Percentiles rank a stretch among this genome's conserved stretches.
Evolutionary conservation across 2,329 filamentous ascomycete species (phyloP).

Genomic region (Zopfia rhizophila): DNA sequence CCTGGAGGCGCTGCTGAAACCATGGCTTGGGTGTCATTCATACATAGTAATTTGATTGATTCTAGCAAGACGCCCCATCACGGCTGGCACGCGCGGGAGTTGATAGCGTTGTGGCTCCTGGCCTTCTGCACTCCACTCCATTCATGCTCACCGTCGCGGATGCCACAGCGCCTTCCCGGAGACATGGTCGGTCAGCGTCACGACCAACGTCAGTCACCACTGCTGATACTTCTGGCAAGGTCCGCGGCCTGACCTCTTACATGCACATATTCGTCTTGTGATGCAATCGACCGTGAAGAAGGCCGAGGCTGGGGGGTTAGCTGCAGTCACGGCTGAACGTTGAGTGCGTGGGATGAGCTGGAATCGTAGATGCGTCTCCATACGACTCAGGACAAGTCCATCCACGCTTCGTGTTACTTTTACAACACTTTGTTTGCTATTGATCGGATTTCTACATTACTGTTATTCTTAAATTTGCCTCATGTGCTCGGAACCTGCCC

Average conservation of each 20-base stretch:
- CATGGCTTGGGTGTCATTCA: slow-evolving; percentile 24
- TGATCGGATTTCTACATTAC: too few species aligned
- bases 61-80: slow-evolving; percentile 1
- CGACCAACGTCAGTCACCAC: slow-evolving; percentile 1
- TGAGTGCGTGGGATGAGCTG: slow-evolving; percentile 40
- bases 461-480: too few species aligned
- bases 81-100: slow-evolving; percentile 25
- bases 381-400: slow-evolving; percentile 10
- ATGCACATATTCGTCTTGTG: slow-evolving; percentile 35
- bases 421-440: not conserved
- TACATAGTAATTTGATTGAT: slow-evolving; percentile 39
- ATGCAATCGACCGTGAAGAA: slow-evolving; percentile 35
- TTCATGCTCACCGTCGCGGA: not conserved
- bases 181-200: slow-evolving; percentile 7
- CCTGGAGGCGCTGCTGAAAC: slow-evolving; percentile 38
- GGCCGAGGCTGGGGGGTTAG: slow-evolving; percentile 30
- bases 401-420: slow-evolving; percentile 7
- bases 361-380: slow-evolving; percentile 10
- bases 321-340: slow-evolving; percentile 33
- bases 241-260: slow-evolving; percentile 35
- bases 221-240: slow-evolving; percentile 16
- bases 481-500: slow-evolving; percentile 9
- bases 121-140: slow-evolving; percentile 2
- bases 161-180: not conserved
- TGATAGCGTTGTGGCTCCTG: slow-evolving; percentile 26